Conservation (phyloP, 1,139 yeast genomes). For the Saccharomyces pastorianus region DNA sequence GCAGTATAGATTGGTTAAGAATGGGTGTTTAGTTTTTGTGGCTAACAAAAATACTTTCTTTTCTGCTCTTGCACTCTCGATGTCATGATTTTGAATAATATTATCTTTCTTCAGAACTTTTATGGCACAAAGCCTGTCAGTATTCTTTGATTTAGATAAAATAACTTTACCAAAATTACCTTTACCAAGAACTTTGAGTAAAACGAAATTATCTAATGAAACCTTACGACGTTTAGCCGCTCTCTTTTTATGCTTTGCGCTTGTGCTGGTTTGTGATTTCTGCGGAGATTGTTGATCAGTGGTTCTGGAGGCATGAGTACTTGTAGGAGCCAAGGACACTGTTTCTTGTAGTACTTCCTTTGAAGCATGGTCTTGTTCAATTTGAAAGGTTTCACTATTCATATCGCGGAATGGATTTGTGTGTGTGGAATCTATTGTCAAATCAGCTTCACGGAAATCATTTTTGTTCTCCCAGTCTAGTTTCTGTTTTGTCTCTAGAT, state of each 20-base stretch:
- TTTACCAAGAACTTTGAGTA: slow-evolving; percentile 89
- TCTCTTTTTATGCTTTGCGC: slow-evolving; percentile 21
- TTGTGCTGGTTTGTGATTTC: slow-evolving; percentile 1
- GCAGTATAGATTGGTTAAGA: slow-evolving; percentile 81
- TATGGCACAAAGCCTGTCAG: slow-evolving; percentile 74
- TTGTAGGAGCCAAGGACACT: slow-evolving; percentile 3
- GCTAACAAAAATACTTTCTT: slow-evolving; percentile 89
- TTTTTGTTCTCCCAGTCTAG: not conserved
- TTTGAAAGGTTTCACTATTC: slow-evolving; percentile 16
- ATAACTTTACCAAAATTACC: slow-evolving; percentile 98
- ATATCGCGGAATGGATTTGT: slow-evolving; percentile 28
- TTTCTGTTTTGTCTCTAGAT: slow-evolving; percentile 4
- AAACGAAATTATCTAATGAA: slow-evolving; percentile 90
- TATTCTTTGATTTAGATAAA: slow-evolving; percentile 84
- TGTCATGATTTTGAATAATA: slow-evolving; percentile 90
- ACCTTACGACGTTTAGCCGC: slow-evolving; percentile 46
- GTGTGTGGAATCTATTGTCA: slow-evolving; percentile 7
- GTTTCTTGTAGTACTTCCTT: slow-evolving; percentile 3
- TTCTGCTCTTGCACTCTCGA: slow-evolving; percentile 88
- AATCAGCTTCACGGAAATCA: slow-evolving; percentile 1
- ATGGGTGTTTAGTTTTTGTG: slow-evolving; percentile 85
- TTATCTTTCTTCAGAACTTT: slow-evolving; percentile 93
- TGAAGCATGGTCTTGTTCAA: slow-evolving; percentile 12
- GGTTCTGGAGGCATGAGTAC: slow-evolving; percentile 1
- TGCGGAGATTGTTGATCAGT: slow-evolving; percentile 2